These are phyloP conservation scores for Glonium stellatum DNA, from an alignment of 495 filamentous ascomycete genomes.

Conservation along the genomic window DNA sequence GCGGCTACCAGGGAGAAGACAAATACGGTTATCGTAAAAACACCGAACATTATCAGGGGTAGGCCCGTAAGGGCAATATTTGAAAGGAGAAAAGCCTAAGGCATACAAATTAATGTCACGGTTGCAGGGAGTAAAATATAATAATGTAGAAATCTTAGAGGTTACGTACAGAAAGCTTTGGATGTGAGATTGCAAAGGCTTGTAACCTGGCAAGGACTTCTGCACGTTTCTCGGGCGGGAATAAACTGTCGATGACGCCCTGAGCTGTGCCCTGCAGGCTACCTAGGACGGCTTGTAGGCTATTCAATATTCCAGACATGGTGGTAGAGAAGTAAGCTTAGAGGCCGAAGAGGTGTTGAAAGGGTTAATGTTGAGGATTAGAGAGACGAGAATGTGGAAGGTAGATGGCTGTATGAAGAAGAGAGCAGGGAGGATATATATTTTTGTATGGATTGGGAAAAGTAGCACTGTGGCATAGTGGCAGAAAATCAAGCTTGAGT, in stretches of 20 bases:
- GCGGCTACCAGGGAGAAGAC: constrained; percentile 49
- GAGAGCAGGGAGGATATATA: neutral
- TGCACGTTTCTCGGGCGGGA: constrained; percentile 35
- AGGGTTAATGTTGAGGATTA: neutral
- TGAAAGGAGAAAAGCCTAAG: constrained; percentile 46
- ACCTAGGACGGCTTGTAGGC: constrained; percentile 18
- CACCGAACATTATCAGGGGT: constrained; percentile 55
- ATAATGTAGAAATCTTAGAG: neutral
- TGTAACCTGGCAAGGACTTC: constrained; percentile 30
- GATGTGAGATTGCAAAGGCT: constrained; percentile 33
- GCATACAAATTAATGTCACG: neutral
- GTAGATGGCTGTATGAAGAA: neutral
- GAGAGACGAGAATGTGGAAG: neutral
- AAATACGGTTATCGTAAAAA: constrained; percentile 50
- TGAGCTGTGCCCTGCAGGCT: constrained; percentile 18
- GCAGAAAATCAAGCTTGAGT: neutral
- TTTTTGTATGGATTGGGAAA: neutral
- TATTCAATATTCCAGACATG: constrained; percentile 25
- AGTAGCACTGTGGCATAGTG: neutral
- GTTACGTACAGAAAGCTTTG: constrained; percentile 36
- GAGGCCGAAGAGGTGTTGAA: neutral
- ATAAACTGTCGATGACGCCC: constrained; percentile 29
- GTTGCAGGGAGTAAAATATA: neutral
- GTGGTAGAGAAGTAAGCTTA: constrained; percentile 1
- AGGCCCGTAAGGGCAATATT: constrained; percentile 51